phyloP scores from a whole-genome alignment of 805 yeast species.

The Wickerhamomyces bisporus region DNA sequence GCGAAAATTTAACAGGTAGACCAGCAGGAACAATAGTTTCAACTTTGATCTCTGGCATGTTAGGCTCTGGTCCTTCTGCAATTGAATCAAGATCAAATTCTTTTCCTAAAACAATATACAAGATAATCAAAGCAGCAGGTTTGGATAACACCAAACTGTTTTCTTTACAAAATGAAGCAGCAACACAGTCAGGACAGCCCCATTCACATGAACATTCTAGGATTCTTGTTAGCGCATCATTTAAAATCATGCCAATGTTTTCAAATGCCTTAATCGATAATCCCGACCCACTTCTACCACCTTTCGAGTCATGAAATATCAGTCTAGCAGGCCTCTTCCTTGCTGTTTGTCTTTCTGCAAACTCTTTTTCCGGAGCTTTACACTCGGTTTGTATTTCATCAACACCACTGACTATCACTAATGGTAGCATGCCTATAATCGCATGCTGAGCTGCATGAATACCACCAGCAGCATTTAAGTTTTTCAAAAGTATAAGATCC shows the following conservation, averaged over 20 bases:
- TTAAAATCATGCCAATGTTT: constrained; percentile 60
- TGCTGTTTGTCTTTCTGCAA: constrained; percentile 65
- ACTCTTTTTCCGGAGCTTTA: constrained; percentile 96
- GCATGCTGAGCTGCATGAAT: constrained; percentile 98
- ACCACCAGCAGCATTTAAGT: constrained; percentile 75
- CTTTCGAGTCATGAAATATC: constrained; percentile 78
- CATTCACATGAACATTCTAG: constrained; percentile 64
- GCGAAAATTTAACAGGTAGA: constrained; percentile 53
- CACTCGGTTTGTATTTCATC: constrained; percentile 90
- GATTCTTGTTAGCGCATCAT: constrained; percentile 53
- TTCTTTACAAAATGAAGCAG: constrained; percentile 78
- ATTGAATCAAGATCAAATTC: constrained; percentile 41
- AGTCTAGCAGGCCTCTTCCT: constrained; percentile 84
- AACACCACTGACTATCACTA: constrained; percentile 63
- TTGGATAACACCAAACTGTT: constrained; percentile 79
- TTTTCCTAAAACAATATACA: constrained; percentile 56
- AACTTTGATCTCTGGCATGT: constrained; percentile 62
- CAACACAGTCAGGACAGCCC: constrained; percentile 78
- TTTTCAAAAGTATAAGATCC: constrained; percentile 49
- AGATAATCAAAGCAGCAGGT: constrained; percentile 70
- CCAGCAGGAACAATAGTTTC: constrained; percentile 62
- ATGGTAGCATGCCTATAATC: constrained; percentile 71
- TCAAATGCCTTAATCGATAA: constrained; percentile 76
- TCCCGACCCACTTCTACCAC: constrained; percentile 79
- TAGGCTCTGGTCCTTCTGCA: constrained; percentile 69